Percentiles rank a stretch among this genome's conserved stretches.
phyloP scores from a whole-genome alignment of 257 asterid genomes.

The Penstemon newberryi region DNA sequence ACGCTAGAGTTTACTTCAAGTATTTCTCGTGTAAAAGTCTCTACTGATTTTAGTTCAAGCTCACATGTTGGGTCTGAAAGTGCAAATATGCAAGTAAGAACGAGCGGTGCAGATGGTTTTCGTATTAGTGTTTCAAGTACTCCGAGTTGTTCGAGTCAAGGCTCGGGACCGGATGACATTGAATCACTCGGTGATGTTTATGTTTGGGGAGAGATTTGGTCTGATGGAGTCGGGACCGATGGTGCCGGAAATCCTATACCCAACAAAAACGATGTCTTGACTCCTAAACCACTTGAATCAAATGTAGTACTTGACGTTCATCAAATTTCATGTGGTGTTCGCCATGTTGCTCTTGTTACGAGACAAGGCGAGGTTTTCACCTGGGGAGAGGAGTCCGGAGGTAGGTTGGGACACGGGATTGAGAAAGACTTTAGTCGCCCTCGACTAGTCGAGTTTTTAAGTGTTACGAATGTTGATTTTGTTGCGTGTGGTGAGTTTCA shows the following conservation, averaged over 20 bases:
- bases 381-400: slow-evolving; percentile 96
- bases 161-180: slow-evolving; percentile 93
- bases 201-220: slow-evolving; percentile 97
- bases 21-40: slow-evolving; percentile 47
- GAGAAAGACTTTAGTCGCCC: slow-evolving; percentile 77
- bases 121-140: slow-evolving; percentile 92
- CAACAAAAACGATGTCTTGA: slow-evolving; percentile 55
- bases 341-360: slow-evolving; percentile 86
- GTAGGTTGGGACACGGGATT: slow-evolving; percentile 86
- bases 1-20: slow-evolving; percentile 55
- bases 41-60: slow-evolving; percentile 52
- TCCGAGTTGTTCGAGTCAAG: slow-evolving; percentile 88
- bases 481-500: slow-evolving; percentile 91
- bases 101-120: slow-evolving; percentile 88
- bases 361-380: slow-evolving; percentile 92
- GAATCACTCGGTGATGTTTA: slow-evolving; percentile 95
- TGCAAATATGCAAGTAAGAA: slow-evolving; percentile 81
- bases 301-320: slow-evolving; percentile 83
- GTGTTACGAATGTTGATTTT: slow-evolving; percentile 69
- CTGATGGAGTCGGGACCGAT: slow-evolving; percentile 58
- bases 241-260: slow-evolving; percentile 60
- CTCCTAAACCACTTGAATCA: slow-evolving; percentile 77
- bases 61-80: slow-evolving; percentile 81
- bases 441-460: slow-evolving; percentile 63
- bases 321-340: slow-evolving; percentile 84